phyloP scores from a whole-genome alignment of 2,329 filamentous ascomycete genomes.

The Xylariomycetidae sp. region DNA sequence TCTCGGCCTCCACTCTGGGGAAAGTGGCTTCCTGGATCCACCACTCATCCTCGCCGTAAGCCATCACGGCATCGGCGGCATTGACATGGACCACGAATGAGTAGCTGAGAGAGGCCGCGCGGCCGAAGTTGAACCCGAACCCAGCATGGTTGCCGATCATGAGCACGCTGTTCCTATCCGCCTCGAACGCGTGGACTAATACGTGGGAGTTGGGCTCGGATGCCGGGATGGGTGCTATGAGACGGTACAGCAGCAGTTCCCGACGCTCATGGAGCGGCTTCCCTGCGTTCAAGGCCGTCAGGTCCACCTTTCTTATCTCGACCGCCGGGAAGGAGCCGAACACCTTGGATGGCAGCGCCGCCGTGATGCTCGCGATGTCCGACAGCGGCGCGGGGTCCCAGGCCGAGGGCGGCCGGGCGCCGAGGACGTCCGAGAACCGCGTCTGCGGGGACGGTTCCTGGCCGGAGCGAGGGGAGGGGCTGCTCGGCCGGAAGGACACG shows the following conservation, averaged over 20 bases:
- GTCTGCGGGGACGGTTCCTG: conserved; percentile 38
- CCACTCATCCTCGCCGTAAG: conserved; percentile 36
- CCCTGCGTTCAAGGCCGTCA: conserved; percentile 38
- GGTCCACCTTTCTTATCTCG: conserved; percentile 52
- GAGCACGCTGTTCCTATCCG: conserved; percentile 50
- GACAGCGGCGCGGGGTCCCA: conserved; percentile 43
- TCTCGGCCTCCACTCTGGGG: conserved; percentile 41
- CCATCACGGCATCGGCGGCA: conserved; percentile 42
- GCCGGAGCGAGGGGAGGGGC: conserved; percentile 29
- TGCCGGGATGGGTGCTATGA: conserved; percentile 37
- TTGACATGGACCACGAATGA: conserved; percentile 50
- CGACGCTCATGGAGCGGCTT: conserved; percentile 39
- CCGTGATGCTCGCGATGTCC: conserved; percentile 38
- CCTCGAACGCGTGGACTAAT: conserved; percentile 44
- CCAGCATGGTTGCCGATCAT: conserved; percentile 47
- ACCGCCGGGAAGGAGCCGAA: conserved; percentile 44
- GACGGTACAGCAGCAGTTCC: conserved; percentile 46
- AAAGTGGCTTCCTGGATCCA: conserved; percentile 51
- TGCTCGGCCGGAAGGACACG: conserved; percentile 46
- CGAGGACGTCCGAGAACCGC: conserved; percentile 39
- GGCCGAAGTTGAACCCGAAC: conserved; percentile 36
- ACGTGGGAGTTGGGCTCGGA: conserved; percentile 41
- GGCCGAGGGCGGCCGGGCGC: conserved; percentile 28
- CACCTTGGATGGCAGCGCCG: conserved; percentile 30
- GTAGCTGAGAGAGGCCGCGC: conserved; percentile 44